Conservation (phyloP, 2,329 filamentous ascomycete species). For the Chrysoporthe deuterocubensis region DNA sequence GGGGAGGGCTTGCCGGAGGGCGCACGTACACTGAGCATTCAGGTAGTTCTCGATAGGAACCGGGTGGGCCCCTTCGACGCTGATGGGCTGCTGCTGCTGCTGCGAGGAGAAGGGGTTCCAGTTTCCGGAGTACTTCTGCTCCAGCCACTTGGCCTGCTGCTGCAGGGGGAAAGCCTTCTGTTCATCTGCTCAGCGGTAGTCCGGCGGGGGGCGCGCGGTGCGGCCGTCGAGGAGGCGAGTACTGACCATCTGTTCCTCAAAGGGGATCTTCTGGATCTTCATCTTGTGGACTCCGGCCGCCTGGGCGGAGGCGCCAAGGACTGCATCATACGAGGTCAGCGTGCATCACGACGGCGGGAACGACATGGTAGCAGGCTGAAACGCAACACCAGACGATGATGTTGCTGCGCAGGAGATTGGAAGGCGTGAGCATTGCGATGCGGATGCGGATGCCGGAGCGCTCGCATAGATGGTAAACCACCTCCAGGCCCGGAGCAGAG, state of each 20-base stretch:
- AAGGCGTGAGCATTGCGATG: background rate
- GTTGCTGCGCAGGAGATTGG: background rate
- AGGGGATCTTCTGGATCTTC: constrained; percentile 95
- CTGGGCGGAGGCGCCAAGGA: constrained; percentile 66
- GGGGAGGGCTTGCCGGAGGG: constrained; percentile 3
- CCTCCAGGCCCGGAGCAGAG: background rate
- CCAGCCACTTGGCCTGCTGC: constrained; percentile 78
- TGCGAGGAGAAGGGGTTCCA: constrained; percentile 27
- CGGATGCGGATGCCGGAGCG: background rate
- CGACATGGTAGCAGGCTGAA: background rate
- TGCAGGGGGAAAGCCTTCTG: constrained; percentile 80
- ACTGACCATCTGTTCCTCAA: constrained; percentile 89
- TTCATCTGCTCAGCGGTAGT: constrained; percentile 23
- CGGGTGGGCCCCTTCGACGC: constrained; percentile 61
- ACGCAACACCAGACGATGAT: background rate
- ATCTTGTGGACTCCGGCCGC: constrained; percentile 86
- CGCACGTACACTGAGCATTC: constrained; percentile 92
- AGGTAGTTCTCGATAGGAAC: constrained; percentile 96
- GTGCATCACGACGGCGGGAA: constrained; percentile 67
- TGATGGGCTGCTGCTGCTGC: constrained; percentile 24
- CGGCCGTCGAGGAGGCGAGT: background rate
- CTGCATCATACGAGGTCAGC: constrained; percentile 25
- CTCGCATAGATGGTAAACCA: background rate
- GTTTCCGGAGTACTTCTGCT: constrained; percentile 92
- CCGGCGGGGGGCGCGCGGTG: background rate